Evolutionary conservation across 163 green algal species (phyloP).

Genomic region (Scenedesmus sp.): DNA sequence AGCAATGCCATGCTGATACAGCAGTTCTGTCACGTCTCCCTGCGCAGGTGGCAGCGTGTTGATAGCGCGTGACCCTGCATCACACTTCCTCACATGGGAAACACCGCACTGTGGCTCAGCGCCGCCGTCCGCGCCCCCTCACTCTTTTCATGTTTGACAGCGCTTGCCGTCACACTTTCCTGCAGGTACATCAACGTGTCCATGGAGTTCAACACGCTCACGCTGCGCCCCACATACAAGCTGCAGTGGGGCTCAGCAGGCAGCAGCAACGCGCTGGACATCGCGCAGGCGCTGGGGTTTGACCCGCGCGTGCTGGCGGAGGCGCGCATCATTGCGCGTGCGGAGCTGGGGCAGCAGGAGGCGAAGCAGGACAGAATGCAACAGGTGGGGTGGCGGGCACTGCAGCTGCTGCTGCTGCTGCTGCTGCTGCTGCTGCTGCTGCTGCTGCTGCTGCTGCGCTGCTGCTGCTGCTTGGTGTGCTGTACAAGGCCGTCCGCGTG

Average conservation of each 20-base stretch:
- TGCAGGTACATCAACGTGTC: conserved; percentile 79
- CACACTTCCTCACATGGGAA: no score
- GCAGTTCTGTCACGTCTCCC: no score
- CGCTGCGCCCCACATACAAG: conserved; percentile 89
- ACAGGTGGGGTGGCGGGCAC: not conserved
- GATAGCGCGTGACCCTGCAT: no score
- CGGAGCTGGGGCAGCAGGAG: conserved; percentile 28
- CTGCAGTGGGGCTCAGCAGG: conserved; percentile 86
- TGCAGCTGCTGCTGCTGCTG: not conserved
- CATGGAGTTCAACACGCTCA: conserved; percentile 91
- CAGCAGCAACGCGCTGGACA: conserved; percentile 84
- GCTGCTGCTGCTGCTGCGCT: no score
- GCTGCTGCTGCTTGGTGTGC: not conserved
- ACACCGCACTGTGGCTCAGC: no score
- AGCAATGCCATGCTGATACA: no score
- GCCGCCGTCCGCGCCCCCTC: conserved; percentile 5
- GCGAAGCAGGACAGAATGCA: conserved; percentile 32
- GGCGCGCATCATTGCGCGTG: conserved; percentile 7
- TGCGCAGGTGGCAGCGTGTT: conserved; percentile 76
- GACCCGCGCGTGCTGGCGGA: conserved; percentile 31
- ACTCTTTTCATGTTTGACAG: no score
- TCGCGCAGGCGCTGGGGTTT: conserved; percentile 44
- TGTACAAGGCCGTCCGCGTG: no score
- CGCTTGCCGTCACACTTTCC: no score
- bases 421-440: not conserved